These are phyloP conservation scores for Aspergillus sp. DNA, from an alignment of 2,329 filamentous ascomycete genomes.

Conservation along the genomic window DNA sequence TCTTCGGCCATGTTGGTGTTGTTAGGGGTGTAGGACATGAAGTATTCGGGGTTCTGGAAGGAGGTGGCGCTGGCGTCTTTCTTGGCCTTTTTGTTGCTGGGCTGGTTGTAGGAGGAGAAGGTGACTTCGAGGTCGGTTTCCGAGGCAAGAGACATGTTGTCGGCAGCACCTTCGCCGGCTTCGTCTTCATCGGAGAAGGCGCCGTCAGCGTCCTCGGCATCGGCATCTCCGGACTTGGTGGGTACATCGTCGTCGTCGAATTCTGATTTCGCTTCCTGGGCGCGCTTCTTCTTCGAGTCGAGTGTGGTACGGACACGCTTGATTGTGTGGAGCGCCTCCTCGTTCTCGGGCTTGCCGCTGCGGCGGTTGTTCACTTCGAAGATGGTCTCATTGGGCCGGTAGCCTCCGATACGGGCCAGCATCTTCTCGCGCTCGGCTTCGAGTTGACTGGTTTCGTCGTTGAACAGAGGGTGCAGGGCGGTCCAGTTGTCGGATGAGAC, in stretches of 20 bases:
- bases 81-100: constrained; percentile 52
- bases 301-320: constrained; percentile 46
- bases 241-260: constrained; percentile 15
- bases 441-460: constrained; percentile 60
- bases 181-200: constrained; percentile 44
- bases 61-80: constrained; percentile 54
- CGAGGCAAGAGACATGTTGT: constrained; percentile 62
- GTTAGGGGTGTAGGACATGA: constrained; percentile 93
- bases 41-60: constrained; percentile 84
- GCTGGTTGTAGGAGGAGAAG: constrained; percentile 62
- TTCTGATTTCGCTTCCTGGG: constrained; percentile 31
- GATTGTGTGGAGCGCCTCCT: constrained; percentile 62
- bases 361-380: constrained; percentile 86
- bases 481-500: constrained; percentile 70
- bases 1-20: constrained; percentile 81
- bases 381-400: constrained; percentile 89
- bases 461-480: constrained; percentile 79
- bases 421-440: constrained; percentile 79
- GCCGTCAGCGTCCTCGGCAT: constrained; percentile 40
- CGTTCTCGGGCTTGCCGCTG: constrained; percentile 68
- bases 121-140: constrained; percentile 69
- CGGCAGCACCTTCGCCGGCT: constrained; percentile 38
- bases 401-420: constrained; percentile 84
- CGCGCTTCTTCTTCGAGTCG: constrained; percentile 45
- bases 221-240: constrained; percentile 17